phyloP scores from a whole-genome alignment of 2,329 filamentous ascomycete species.

The Penicillium sp. region DNA sequence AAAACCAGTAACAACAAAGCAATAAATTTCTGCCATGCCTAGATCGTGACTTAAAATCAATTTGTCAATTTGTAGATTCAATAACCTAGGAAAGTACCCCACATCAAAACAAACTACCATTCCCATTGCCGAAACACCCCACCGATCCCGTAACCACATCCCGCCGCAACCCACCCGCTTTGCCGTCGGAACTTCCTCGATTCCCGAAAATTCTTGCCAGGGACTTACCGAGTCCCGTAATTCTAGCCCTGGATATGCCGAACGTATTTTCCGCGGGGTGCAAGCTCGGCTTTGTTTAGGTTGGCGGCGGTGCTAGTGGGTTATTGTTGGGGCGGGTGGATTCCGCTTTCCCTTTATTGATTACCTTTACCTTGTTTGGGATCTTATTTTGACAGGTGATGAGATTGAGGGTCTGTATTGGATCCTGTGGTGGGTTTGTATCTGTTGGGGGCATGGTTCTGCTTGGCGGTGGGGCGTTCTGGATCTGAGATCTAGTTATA shows the following conservation, averaged over 20 bases:
- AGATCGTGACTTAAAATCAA: too few species aligned
- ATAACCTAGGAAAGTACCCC: not conserved
- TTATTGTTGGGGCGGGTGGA: not conserved
- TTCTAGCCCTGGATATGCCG: constrained; percentile 8
- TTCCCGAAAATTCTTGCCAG: constrained; percentile 17
- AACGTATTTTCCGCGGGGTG: constrained; percentile 12
- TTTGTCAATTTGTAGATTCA: too few species aligned
- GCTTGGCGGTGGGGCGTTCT: not conserved
- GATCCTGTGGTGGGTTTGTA: not conserved
- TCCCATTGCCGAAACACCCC: constrained; percentile 11
- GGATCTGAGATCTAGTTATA: not conserved
- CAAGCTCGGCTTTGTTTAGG: not conserved
- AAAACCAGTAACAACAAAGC: too few species aligned
- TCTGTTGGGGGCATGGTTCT: not conserved
- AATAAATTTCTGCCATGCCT: too few species aligned
- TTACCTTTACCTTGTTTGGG: not conserved
- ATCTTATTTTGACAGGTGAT: not conserved
- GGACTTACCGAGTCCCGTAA: not conserved
- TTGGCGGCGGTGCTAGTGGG: not conserved
- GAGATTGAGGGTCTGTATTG: not conserved
- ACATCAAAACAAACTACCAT: not conserved
- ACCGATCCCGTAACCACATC: constrained; percentile 7
- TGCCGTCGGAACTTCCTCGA: constrained; percentile 5
- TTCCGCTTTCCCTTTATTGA: not conserved
- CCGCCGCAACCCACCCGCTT: constrained; percentile 3